These are phyloP conservation scores for Bacidia gigantensis DNA, from an alignment of 495 filamentous ascomycete species.

Conservation along the genomic window DNA sequence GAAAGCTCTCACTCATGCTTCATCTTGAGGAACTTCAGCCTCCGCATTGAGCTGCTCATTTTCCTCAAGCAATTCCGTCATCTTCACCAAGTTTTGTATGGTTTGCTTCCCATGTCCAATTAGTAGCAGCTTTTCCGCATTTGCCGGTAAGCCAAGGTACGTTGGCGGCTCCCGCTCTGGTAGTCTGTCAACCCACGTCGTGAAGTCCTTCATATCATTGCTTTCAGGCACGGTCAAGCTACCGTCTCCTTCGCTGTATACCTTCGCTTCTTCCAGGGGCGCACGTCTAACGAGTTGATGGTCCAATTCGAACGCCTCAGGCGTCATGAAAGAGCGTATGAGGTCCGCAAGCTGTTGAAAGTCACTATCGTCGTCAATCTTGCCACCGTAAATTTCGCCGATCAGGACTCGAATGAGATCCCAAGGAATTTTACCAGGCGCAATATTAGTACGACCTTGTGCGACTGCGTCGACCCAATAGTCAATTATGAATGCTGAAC, in stretches of 20 bases:
- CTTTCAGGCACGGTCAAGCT: slow-evolving; percentile 62
- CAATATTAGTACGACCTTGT: slow-evolving; percentile 75
- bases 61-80: slow-evolving; percentile 80
- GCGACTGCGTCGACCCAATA: slow-evolving; percentile 80
- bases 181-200: slow-evolving; percentile 78
- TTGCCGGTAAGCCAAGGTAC: slow-evolving; percentile 88
- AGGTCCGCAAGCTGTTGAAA: slow-evolving; percentile 56
- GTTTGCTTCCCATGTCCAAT: slow-evolving; percentile 79
- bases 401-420: slow-evolving; percentile 89
- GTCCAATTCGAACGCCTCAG: slow-evolving; percentile 77
- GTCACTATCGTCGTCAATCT: slow-evolving; percentile 88
- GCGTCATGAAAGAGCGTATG: slow-evolving; percentile 65
- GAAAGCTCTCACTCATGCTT: background rate
- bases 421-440: slow-evolving; percentile 89
- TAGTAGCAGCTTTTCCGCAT: slow-evolving; percentile 90
- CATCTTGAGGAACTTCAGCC: slow-evolving; percentile 18
- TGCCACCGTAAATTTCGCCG: slow-evolving; percentile 91
- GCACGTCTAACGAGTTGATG: slow-evolving; percentile 69
- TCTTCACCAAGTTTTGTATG: slow-evolving; percentile 68
- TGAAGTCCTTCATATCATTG: slow-evolving; percentile 74
- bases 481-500: slow-evolving; percentile 90
- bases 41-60: slow-evolving; percentile 83
- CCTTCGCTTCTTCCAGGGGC: slow-evolving; percentile 24
- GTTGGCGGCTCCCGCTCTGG: slow-evolving; percentile 94
- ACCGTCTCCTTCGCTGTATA: slow-evolving; percentile 35